phyloP scores from a whole-genome alignment of 2,329 filamentous ascomycete genomes.

The Trichoderma hamatum region DNA sequence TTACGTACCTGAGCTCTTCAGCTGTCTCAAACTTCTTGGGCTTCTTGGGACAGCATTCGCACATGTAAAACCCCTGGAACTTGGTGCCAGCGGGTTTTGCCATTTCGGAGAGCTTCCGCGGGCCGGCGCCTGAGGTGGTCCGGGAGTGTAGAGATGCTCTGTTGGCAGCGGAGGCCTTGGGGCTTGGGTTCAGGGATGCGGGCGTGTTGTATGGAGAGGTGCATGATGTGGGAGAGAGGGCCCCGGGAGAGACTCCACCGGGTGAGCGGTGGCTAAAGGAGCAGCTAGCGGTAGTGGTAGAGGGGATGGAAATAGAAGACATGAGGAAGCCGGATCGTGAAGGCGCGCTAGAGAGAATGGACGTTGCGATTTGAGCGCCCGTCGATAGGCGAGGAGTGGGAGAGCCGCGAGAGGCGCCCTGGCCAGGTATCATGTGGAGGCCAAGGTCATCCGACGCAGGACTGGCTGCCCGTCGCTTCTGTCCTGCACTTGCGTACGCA shows the following conservation, averaged over 20 bases:
- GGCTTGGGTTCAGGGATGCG: constrained; percentile 53
- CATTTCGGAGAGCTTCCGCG: constrained; percentile 56
- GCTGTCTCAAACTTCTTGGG: constrained; percentile 90
- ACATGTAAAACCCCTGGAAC: constrained; percentile 64
- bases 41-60: constrained; percentile 96
- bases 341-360: constrained; percentile 44
- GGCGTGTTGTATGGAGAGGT: constrained; percentile 55
- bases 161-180: constrained; percentile 49
- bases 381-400: constrained; percentile 54
- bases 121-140: constrained; percentile 52
- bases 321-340: constrained; percentile 54
- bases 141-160: constrained; percentile 49
- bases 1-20: constrained; percentile 75
- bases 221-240: constrained; percentile 54
- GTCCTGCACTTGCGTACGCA: constrained; percentile 45
- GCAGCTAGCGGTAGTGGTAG: constrained; percentile 48
- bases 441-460: constrained; percentile 53
- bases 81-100: constrained; percentile 52
- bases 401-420: constrained; percentile 52
- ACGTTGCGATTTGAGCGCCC: constrained; percentile 49
- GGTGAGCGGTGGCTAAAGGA: constrained; percentile 54
- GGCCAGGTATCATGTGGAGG: constrained; percentile 43
- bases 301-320: constrained; percentile 48
- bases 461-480: constrained; percentile 60
- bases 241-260: constrained; percentile 50